These are phyloP conservation scores for Cucurbita pepo DNA, from an alignment of 306 rosid species.

Conservation along the genomic window DNA sequence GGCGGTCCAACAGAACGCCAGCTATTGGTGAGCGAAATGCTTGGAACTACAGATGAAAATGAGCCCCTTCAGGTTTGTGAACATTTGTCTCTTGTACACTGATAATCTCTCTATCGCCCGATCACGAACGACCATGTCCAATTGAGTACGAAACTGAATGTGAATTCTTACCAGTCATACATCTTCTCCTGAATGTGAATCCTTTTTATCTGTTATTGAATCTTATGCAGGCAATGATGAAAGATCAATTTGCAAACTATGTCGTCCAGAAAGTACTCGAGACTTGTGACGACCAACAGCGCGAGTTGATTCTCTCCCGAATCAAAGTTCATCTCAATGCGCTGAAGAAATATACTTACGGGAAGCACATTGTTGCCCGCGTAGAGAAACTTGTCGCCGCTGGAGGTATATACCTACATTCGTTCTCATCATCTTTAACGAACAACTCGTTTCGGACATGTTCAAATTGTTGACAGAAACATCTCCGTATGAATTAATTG, in stretches of 20 bases:
- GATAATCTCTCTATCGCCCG: background rate
- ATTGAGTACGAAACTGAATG: background rate
- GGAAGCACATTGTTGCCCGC: constrained; percentile 90
- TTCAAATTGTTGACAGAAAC: background rate
- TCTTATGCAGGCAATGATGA: constrained; percentile 61
- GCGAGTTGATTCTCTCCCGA: constrained; percentile 83
- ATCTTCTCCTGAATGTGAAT: too few relatives aligned
- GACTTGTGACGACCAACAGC: constrained; percentile 90
- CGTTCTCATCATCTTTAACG: background rate
- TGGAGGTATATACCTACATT: constrained; percentile 39
- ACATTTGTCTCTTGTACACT: background rate
- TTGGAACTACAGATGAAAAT: constrained; percentile 89
- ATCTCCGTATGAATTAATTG: constrained; percentile 3
- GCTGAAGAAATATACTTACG: constrained; percentile 82
- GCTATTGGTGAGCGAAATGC: constrained; percentile 78
- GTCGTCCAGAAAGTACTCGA: constrained; percentile 95
- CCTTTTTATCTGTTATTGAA: background rate
- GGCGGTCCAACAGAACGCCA: constrained; percentile 79
- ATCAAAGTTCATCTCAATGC: constrained; percentile 95
- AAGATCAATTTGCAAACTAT: constrained; percentile 90
- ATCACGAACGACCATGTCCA: background rate
- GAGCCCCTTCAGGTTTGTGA: constrained; percentile 88
- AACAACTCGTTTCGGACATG: background rate
- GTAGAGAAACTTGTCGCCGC: constrained; percentile 99
- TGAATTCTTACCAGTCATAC: background rate